These are phyloP conservation scores for Daedaleopsis nitida DNA, from an alignment of 768 basidiomycete species.

Conservation along the genomic window DNA sequence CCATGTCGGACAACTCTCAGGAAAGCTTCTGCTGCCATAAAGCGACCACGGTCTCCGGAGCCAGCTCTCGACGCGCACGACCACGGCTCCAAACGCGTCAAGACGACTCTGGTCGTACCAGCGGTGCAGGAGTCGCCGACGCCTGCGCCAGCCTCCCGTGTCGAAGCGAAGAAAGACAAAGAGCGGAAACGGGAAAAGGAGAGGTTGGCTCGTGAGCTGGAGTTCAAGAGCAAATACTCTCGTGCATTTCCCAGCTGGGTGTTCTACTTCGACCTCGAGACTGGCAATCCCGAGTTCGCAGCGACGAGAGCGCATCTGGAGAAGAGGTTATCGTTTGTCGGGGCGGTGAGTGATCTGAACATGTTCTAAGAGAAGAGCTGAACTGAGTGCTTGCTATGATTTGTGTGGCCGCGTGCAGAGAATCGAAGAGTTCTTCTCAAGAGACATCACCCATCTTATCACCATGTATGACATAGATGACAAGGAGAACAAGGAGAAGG, in stretches of 20 bases:
- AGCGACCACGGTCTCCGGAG: slow-evolving; percentile 57
- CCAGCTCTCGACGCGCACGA: slow-evolving; percentile 34
- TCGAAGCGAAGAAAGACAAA: slow-evolving; percentile 42
- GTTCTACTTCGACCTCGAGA: slow-evolving; percentile 82
- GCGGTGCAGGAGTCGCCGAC: slow-evolving; percentile 14
- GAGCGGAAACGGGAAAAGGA: slow-evolving; percentile 54
- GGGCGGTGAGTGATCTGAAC: slow-evolving; percentile 63
- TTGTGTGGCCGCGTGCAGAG: slow-evolving; percentile 45
- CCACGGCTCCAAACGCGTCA: slow-evolving; percentile 47
- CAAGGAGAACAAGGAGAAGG: slow-evolving; percentile 78
- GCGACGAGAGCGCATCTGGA: slow-evolving; percentile 46
- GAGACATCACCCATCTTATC: slow-evolving; percentile 84
- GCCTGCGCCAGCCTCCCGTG: slow-evolving; percentile 23
- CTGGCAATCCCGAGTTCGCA: slow-evolving; percentile 41
- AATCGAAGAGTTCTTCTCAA: slow-evolving; percentile 88
- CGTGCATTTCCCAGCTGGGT: slow-evolving; percentile 81
- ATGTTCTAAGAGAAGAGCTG: slow-evolving; percentile 2
- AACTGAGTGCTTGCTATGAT: not conserved
- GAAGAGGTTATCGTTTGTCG: slow-evolving; percentile 62
- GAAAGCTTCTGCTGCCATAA: slow-evolving; percentile 36
- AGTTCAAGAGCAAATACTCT: slow-evolving; percentile 84
- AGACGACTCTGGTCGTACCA: slow-evolving; percentile 23
- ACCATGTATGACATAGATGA: slow-evolving; percentile 50
- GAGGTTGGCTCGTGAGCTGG: slow-evolving; percentile 44
- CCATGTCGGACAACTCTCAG: slow-evolving; percentile 30